Evolutionary conservation across 768 basidiomycete genomes (phyloP).

Genomic region (Rhodotorula paludigena): DNA sequence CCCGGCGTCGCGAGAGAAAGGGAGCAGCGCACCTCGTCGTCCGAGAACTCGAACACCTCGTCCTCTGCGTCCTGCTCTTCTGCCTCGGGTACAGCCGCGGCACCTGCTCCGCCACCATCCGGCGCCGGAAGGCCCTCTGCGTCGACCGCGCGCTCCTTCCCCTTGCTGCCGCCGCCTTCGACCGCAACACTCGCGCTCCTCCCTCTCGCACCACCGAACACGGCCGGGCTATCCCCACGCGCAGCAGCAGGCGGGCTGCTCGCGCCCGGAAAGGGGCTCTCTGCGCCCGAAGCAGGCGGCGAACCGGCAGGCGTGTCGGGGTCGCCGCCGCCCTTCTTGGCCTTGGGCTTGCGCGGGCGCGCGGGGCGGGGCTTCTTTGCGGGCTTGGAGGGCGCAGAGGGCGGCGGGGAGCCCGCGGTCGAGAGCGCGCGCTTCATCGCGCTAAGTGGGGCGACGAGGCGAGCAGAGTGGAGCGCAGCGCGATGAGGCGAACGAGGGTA

Average conservation of each 20-base stretch:
- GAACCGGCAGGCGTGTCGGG: background rate
- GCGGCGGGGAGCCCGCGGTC: constrained; percentile 3
- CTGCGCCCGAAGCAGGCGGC: background rate
- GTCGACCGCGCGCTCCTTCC: background rate
- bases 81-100: background rate
- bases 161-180: background rate
- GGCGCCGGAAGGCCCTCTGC: background rate
- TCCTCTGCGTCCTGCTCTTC: constrained; percentile 33
- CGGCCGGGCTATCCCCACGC: background rate
- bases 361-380: constrained; percentile 14
- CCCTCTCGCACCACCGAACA: background rate
- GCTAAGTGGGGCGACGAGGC: background rate
- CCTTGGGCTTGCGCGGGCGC: background rate
- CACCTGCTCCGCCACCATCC: no score
- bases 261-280: background rate
- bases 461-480: background rate
- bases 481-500: background rate
- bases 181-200: background rate
- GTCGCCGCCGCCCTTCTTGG: background rate
- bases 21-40: constrained; percentile 28
- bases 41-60: constrained; percentile 29
- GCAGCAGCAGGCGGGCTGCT: background rate
- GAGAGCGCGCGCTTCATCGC: constrained; percentile 10
- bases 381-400: background rate
- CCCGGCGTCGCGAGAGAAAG: background rate